phyloP scores from a whole-genome alignment of 805 yeast species.

The Nakazawaea holstii region DNA sequence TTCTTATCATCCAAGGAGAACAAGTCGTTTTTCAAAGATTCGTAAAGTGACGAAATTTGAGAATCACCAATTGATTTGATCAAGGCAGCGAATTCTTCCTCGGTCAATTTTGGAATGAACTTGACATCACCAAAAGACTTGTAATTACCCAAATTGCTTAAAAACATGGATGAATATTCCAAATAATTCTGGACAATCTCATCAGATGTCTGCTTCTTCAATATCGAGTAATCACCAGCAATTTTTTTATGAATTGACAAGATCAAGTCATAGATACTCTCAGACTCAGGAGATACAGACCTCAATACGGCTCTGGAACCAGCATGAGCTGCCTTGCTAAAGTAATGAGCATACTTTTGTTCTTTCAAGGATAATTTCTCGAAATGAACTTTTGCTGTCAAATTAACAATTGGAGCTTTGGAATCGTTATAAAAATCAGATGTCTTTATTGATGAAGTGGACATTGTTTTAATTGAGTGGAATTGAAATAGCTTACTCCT shows the following conservation, averaged over 20 bases:
- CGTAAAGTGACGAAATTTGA: slow-evolving; percentile 28
- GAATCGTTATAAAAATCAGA: slow-evolving; percentile 44
- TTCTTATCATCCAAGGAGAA: slow-evolving; percentile 44
- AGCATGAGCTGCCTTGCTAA: slow-evolving; percentile 77
- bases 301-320: slow-evolving; percentile 78
- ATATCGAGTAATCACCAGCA: slow-evolving; percentile 39
- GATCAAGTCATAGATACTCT: slow-evolving; percentile 66
- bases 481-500: neutral
- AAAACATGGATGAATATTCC: slow-evolving; percentile 72
- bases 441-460: slow-evolving; percentile 5
- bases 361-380: slow-evolving; percentile 54
- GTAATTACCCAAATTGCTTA: slow-evolving; percentile 71
- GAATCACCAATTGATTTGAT: slow-evolving; percentile 35
- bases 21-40: slow-evolving; percentile 39
- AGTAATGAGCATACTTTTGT: slow-evolving; percentile 74
- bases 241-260: slow-evolving; percentile 49
- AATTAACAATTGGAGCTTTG: slow-evolving; percentile 64
- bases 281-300: slow-evolving; percentile 81
- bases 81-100: slow-evolving; percentile 43
- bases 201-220: slow-evolving; percentile 25
- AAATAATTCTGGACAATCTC: slow-evolving; percentile 42
- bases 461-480: neutral
- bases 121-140: slow-evolving; percentile 88
- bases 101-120: slow-evolving; percentile 62
- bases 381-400: slow-evolving; percentile 67